Percentiles rank a stretch among this genome's conserved stretches.
phyloP scores from a whole-genome alignment of 2,329 filamentous ascomycete species.

The Exophiala mesophila region DNA sequence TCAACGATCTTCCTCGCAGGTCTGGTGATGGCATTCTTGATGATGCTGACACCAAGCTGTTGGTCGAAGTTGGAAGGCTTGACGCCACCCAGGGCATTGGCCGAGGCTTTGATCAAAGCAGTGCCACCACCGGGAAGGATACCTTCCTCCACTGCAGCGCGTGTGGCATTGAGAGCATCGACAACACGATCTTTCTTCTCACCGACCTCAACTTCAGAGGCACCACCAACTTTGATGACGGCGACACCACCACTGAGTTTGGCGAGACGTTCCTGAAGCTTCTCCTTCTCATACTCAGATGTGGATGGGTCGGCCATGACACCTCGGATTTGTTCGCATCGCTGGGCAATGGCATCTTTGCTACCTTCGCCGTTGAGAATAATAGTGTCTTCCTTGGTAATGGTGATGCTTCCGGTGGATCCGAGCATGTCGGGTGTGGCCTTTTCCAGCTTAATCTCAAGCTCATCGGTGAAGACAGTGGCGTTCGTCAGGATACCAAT shows the following conservation, averaged over 20 bases:
- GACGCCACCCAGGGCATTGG: slow-evolving; percentile 75
- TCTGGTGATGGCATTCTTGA: slow-evolving; percentile 96
- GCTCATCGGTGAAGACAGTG: slow-evolving; percentile 96
- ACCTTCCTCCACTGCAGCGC: slow-evolving; percentile 96
- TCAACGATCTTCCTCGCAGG: slow-evolving; percentile 94
- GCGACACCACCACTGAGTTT: slow-evolving; percentile 99
- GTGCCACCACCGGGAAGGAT: slow-evolving; percentile 98
- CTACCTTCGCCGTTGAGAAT: slow-evolving; percentile 92
- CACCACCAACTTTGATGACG: slow-evolving; percentile 97
- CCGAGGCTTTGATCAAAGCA: slow-evolving; percentile 92
- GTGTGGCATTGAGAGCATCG: slow-evolving; percentile 95
- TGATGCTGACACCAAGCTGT: slow-evolving; percentile 93
- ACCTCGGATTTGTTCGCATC: slow-evolving; percentile 98
- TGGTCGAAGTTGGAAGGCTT: slow-evolving; percentile 97
- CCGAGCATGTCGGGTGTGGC: slow-evolving; percentile 92
- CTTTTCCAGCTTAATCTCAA: slow-evolving; percentile 99
- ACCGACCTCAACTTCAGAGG: slow-evolving; percentile 95
- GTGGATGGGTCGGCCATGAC: slow-evolving; percentile 91
- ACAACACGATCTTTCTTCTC: slow-evolving; percentile 99
- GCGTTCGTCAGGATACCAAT: slow-evolving; percentile 93
- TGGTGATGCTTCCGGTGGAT: slow-evolving; percentile 95
- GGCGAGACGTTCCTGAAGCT: slow-evolving; percentile 98
- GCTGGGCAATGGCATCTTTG: slow-evolving; percentile 90
- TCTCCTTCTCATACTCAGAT: slow-evolving; percentile 99
- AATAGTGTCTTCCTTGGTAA: slow-evolving; percentile 99